phyloP scores from a whole-genome alignment of 2,329 filamentous ascomycete genomes.

The Monilinia fructicola region DNA sequence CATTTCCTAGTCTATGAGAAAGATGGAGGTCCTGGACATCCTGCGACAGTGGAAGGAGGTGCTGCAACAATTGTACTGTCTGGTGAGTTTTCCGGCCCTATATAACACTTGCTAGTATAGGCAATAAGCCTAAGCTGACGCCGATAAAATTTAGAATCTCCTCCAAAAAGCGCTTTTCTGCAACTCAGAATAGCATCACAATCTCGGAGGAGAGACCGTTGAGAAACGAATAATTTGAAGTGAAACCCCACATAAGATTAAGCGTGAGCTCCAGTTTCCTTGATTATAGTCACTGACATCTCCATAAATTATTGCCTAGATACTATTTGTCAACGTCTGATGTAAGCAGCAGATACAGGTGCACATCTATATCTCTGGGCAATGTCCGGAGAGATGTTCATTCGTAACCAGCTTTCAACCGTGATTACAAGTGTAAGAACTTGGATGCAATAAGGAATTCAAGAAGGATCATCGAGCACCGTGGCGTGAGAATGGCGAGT shows the following conservation, averaged over 20 bases:
- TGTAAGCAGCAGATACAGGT: slow-evolving; percentile 54
- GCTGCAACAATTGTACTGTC: slow-evolving; percentile 17
- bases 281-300: not conserved
- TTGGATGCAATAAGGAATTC: slow-evolving; percentile 53
- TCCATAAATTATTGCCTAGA: slow-evolving; percentile 52
- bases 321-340: slow-evolving; percentile 54
- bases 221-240: slow-evolving; percentile 48
- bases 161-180: slow-evolving; percentile 52
- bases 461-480: slow-evolving; percentile 49
- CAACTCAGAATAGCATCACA: slow-evolving; percentile 53
- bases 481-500: slow-evolving; percentile 33
- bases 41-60: slow-evolving; percentile 1
- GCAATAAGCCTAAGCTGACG: not conserved
- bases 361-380: slow-evolving; percentile 56
- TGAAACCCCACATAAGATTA: slow-evolving; percentile 47
- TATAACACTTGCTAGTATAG: not conserved
- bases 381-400: slow-evolving; percentile 44
- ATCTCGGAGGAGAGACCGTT: slow-evolving; percentile 48
- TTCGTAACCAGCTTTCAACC: slow-evolving; percentile 55
- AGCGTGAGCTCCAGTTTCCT: not conserved
- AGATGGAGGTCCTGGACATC: slow-evolving; percentile 17
- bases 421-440: slow-evolving; percentile 52
- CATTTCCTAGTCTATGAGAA: slow-evolving; percentile 14
- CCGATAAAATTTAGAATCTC: slow-evolving; percentile 43
- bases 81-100: slow-evolving; percentile 5